Evolutionary conservation across 371 early-diverging fungal genomes (phyloP).

Genomic region (Mucor piriformis): DNA sequence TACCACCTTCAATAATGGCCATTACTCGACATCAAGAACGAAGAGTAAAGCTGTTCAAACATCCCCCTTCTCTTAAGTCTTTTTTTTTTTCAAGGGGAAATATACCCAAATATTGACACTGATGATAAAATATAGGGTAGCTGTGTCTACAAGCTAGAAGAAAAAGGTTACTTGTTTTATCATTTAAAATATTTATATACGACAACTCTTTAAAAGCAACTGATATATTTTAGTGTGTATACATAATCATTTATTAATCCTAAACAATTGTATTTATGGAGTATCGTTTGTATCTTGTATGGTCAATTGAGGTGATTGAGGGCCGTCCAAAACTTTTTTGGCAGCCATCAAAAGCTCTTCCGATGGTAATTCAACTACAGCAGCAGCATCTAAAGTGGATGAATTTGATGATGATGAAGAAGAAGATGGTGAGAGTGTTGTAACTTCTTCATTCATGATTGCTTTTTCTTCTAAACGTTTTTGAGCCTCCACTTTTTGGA

Average conservation of each 20-base stretch:
- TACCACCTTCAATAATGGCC: no score
- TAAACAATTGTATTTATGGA: no score
- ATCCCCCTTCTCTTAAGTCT: no score
- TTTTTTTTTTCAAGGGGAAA: no score
- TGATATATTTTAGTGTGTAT: no score
- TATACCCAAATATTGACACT: no score
- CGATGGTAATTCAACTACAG: constrained; percentile 8
- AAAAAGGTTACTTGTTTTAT: background rate
- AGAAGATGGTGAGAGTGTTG: constrained; percentile 5
- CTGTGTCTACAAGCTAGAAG: background rate
- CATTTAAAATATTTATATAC: no score
- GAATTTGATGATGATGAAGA: constrained; percentile 8
- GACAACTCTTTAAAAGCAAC: no score
- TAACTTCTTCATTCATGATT: background rate
- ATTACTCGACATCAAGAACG: no score
- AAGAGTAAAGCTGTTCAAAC: no score
- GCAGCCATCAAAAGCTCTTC: background rate
- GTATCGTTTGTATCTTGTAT: background rate
- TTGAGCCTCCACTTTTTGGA: constrained; percentile 27
- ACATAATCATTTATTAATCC: no score
- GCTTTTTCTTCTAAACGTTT: constrained; percentile 1
- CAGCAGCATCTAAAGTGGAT: background rate
- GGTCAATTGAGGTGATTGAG: background rate
- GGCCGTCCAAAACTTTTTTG: constrained; percentile 4
- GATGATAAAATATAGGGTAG: no score